Conservation (phyloP, 257 asterid genomes). For the Solanum dulcamara region DNA sequence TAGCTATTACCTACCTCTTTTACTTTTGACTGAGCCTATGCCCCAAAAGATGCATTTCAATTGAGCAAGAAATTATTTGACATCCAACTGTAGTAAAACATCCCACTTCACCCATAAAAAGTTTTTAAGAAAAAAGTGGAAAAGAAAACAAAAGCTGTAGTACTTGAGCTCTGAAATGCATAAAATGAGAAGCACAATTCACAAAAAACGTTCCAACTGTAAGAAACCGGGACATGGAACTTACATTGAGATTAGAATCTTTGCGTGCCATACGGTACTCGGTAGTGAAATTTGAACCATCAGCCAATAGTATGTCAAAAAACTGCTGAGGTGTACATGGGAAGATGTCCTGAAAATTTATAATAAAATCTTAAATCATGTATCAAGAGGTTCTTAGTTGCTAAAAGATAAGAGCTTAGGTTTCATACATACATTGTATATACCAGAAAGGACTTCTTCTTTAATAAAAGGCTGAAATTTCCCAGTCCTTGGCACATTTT, state of each 20-base stretch:
- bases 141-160: background rate
- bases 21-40: background rate
- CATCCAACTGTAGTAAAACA: background rate
- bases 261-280: constrained; percentile 63
- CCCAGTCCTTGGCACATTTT: constrained; percentile 24
- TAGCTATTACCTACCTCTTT: background rate
- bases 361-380: background rate
- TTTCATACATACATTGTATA: constrained; percentile 43
- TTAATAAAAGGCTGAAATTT: constrained; percentile 68
- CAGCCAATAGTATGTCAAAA: constrained; percentile 60
- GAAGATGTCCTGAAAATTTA: constrained; percentile 52
- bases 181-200: background rate
- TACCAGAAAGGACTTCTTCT: constrained; percentile 68
- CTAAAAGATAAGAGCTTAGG: background rate
- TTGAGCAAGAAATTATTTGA: background rate
- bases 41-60: background rate
- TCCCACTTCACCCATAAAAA: background rate
- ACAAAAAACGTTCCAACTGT: background rate
- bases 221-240: constrained; percentile 6
- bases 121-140: background rate
- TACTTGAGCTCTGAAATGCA: background rate
- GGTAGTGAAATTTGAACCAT: constrained; percentile 64
- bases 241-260: constrained; percentile 69
- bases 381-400: background rate
- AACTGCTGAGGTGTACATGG: constrained; percentile 88